phyloP scores from a whole-genome alignment of 257 asterid genomes.

The Paulownia fortunei region DNA sequence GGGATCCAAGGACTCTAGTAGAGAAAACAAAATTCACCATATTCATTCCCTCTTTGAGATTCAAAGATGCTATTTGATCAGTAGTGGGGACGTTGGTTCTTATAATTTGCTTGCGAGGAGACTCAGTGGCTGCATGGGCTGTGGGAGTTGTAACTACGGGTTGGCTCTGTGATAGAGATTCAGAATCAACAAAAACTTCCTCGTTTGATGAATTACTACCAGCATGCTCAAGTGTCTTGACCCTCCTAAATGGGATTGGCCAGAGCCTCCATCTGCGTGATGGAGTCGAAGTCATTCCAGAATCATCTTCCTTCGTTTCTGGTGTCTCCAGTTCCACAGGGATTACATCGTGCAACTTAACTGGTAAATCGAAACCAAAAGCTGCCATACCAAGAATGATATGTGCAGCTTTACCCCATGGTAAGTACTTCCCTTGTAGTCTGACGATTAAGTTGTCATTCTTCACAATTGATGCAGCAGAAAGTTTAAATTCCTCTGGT shows the following conservation, averaged over 20 bases:
- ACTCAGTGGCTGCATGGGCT: conserved; percentile 39
- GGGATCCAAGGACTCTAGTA: conserved; percentile 79
- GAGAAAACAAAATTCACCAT: conserved; percentile 65
- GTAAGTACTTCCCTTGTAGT: conserved; percentile 63
- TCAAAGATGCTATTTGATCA: conserved; percentile 75
- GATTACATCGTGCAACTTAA: conserved; percentile 48
- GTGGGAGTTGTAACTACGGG: conserved; percentile 38
- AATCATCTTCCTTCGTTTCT: conserved; percentile 44
- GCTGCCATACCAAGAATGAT: conserved; percentile 65
- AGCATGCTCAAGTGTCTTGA: conserved; percentile 54
- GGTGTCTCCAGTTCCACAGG: conserved; percentile 49
- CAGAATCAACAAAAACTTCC: conserved; percentile 61
- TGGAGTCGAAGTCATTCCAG: conserved; percentile 50
- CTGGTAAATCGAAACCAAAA: conserved; percentile 55
- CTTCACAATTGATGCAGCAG: conserved; percentile 52
- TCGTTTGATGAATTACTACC: conserved; percentile 50
- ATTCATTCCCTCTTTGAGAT: conserved; percentile 78
- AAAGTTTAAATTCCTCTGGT: conserved; percentile 56
- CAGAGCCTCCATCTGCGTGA: conserved; percentile 74
- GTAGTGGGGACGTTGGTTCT: conserved; percentile 77
- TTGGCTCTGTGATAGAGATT: conserved; percentile 44
- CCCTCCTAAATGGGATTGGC: conserved; percentile 70
- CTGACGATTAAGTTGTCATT: conserved; percentile 62
- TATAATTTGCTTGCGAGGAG: conserved; percentile 68
- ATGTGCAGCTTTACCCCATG: conserved; percentile 74